Evolutionary conservation across 139 green algal genomes (phyloP), one percentile per base, ranked within the genome.

Genomic region (Auxenochlorella pyrenoidosa): DNA sequence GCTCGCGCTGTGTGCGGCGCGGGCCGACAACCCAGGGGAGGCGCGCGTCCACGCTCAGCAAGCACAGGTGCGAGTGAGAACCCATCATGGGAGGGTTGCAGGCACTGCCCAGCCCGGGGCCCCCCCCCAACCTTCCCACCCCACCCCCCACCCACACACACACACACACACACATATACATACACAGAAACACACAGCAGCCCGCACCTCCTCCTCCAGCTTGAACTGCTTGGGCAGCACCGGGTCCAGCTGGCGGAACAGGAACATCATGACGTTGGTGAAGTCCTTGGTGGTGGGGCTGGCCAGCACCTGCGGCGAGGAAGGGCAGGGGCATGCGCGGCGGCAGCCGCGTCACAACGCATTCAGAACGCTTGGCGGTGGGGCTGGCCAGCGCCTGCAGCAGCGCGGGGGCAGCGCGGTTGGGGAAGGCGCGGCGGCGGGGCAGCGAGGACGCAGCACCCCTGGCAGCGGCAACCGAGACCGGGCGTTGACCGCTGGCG

Each of bases 221-320:
- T 91, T 91, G 60, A 94, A 93, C 3, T 90, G 86, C 73, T 96
- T 89, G 66, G 65, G 94, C 68, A 97, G 90, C 75, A 92, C 96
- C 16, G 96, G 93, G 86, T 99, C 97, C 40, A 98, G 32, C 59
- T 88, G 89, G 70, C 84, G 91, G 78, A 97, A 94, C 5, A 99
- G 92, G 90, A 98, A 99, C n/a, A 92, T 85, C 63, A 97, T 93
- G 75, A 99, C 94, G 87, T 96, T 89, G 34, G 91, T 91, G 90
- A 99, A 98, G 83, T 99, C 97, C 89, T 99, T 99, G 78, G 90
- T 95, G 65, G 97, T 98, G 47, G 96, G 96, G 72, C 88, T 94
- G 65, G 92, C 79, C 21, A 99, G 91, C 16, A 93, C 72, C 77
- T 92, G 75, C 26, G 54, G 71, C 41, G 26, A 26, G 22, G 41